Conservation (phyloP, 2,329 filamentous ascomycete genomes). For the Sarocladiaceae sp. region DNA sequence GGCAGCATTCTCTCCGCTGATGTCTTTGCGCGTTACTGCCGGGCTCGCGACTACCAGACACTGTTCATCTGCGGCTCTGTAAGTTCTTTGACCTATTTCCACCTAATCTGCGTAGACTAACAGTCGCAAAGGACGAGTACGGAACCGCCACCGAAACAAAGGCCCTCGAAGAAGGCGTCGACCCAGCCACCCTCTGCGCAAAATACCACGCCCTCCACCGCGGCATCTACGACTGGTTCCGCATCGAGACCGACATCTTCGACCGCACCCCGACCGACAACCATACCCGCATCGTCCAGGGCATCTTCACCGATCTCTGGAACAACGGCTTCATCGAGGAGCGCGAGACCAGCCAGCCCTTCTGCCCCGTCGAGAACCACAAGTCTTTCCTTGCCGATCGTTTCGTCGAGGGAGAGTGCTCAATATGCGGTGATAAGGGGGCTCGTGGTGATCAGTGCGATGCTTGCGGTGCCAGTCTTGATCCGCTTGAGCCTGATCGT, state of each 20-base stretch:
- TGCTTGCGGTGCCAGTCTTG: slow-evolving; percentile 67
- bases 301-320: slow-evolving; percentile 83
- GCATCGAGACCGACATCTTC: slow-evolving; percentile 92
- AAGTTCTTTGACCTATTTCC: slow-evolving; percentile 10
- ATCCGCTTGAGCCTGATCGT: slow-evolving; percentile 57
- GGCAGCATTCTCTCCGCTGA: slow-evolving; percentile 86
- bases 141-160: slow-evolving; percentile 95
- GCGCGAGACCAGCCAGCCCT: slow-evolving; percentile 82
- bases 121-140: slow-evolving; percentile 65
- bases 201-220: slow-evolving; percentile 91
- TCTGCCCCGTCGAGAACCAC: slow-evolving; percentile 67
- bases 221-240: slow-evolving; percentile 93
- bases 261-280: slow-evolving; percentile 84
- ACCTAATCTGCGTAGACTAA: background rate
- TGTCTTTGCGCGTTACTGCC: slow-evolving; percentile 78
- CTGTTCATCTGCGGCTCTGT: slow-evolving; percentile 75
- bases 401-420: slow-evolving; percentile 77
- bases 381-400: slow-evolving; percentile 78
- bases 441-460: slow-evolving; percentile 73
- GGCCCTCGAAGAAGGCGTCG: slow-evolving; percentile 81
- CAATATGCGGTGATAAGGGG: slow-evolving; percentile 67
- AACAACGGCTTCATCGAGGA: slow-evolving; percentile 87
- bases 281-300: slow-evolving; percentile 90
- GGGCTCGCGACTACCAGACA: slow-evolving; percentile 73
- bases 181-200: slow-evolving; percentile 78